Conservation (phyloP, 495 filamentous ascomycete genomes). For the Talaromyces wortmannii region DNA sequence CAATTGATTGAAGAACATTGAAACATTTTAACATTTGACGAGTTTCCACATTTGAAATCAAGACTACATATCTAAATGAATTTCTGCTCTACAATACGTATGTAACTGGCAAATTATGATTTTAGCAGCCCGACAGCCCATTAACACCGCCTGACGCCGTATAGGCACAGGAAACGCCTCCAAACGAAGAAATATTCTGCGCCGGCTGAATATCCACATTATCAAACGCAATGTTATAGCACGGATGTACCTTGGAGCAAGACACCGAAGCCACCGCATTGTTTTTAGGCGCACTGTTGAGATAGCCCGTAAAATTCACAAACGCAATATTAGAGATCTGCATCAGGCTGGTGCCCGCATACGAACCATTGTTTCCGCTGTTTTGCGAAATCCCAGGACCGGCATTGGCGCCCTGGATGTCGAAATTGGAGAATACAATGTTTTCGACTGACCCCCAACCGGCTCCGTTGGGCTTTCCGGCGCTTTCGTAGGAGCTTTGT, state of each 20-base stretch:
- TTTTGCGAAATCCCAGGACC: slow-evolving; percentile 39
- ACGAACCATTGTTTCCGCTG: slow-evolving; percentile 45
- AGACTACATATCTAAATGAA: too few species aligned
- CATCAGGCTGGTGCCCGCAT: slow-evolving; percentile 41
- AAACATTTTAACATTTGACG: too few species aligned
- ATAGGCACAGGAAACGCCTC: slow-evolving; percentile 32
- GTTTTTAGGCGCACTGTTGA: slow-evolving; percentile 14
- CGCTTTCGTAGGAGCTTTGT: slow-evolving; percentile 40
- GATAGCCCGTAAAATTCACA: slow-evolving; percentile 47
- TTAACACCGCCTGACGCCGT: slow-evolving; percentile 31
- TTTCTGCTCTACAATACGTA: too few species aligned
- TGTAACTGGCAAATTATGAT: too few species aligned
- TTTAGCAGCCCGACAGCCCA: slow-evolving; percentile 20
- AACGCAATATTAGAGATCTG: slow-evolving; percentile 41
- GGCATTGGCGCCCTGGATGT: slow-evolving; percentile 32
- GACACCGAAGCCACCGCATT: slow-evolving; percentile 29
- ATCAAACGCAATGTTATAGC: slow-evolving; percentile 41
- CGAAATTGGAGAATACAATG: slow-evolving; percentile 48
- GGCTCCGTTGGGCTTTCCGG: slow-evolving; percentile 37
- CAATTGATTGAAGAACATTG: not conserved
- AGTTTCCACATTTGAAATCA: too few species aligned
- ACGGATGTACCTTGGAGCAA: slow-evolving; percentile 38
- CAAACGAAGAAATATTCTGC: slow-evolving; percentile 19
- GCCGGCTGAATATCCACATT: slow-evolving; percentile 26
- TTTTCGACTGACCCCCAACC: slow-evolving; percentile 48